A percentile compares a stretch with the other conserved stretches of the same genome.
Evolutionary conservation across 2,329 filamentous ascomycete species (phyloP).

Genomic region (Xylariaceae sp.): DNA sequence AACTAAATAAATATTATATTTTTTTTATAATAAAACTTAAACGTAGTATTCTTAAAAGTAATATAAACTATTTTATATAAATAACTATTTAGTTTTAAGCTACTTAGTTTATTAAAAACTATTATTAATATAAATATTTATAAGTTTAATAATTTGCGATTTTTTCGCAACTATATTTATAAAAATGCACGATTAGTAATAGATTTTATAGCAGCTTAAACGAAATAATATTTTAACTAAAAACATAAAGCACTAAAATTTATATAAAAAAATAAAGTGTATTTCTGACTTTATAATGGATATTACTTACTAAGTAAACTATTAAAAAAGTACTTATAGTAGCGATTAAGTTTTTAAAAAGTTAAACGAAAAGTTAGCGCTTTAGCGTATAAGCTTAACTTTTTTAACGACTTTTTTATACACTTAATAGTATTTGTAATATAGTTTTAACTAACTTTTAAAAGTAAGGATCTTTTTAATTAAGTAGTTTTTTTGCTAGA

Average conservation of each 20-base stretch:
- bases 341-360: not conserved
- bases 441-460: not conserved
- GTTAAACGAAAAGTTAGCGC: not conserved
- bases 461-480: not conserved
- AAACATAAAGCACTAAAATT: conserved; percentile 1
- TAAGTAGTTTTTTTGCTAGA: not conserved
- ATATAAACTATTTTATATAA: no score
- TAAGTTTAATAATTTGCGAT: no score
- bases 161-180: no score
- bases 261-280: not conserved
- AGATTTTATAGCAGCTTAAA: no score
- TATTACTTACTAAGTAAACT: conserved; percentile 5
- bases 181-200: no score
- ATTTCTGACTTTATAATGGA: not conserved
- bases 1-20: no score
- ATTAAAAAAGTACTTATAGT: not conserved
- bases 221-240: conserved; percentile 2
- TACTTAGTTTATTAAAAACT: no score
- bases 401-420: not conserved
- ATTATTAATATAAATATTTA: no score
- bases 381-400: conserved; percentile 3
- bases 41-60: no score
- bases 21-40: no score
- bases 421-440: not conserved
- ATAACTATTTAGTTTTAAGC: no score